Conservation (phyloP, 2,329 filamentous ascomycete species). For the Triangularia verruculosa region DNA sequence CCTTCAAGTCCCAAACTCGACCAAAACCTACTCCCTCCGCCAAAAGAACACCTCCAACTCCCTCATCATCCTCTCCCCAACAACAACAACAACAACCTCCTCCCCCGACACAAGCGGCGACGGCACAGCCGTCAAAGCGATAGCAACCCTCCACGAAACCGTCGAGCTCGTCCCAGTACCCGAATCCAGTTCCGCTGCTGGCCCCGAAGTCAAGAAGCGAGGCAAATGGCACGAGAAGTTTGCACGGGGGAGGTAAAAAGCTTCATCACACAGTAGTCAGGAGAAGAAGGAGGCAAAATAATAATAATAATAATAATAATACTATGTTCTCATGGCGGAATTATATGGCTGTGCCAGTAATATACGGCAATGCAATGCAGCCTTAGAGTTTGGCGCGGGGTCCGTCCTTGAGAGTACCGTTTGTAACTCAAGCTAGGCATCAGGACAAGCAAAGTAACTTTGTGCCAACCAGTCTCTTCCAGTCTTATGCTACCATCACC, state of each 20-base stretch:
- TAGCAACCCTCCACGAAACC: conserved; percentile 60
- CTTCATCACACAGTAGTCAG: neutral
- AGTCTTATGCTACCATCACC: neutral
- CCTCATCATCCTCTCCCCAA: conserved; percentile 52
- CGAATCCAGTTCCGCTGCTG: conserved; percentile 25
- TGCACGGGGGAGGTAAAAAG: conserved; percentile 36
- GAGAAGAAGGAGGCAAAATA: neutral
- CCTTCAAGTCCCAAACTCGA: conserved; percentile 44
- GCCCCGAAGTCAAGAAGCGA: conserved; percentile 33
- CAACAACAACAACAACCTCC: neutral
- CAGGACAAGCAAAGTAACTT: neutral
- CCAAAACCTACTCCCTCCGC: conserved; percentile 55
- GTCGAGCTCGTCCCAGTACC: conserved; percentile 54
- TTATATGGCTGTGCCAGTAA: no score
- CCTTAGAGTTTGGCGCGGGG: no score
- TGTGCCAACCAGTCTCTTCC: neutral
- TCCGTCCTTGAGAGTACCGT: no score
- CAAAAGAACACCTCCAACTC: conserved; percentile 68
- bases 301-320: neutral
- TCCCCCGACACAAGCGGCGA: conserved; percentile 23
- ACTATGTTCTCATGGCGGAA: no score
- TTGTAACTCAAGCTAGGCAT: no score
- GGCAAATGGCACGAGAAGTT: conserved; percentile 63
- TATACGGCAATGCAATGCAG: no score
- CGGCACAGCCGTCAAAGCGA: conserved; percentile 42